These are phyloP conservation scores for Suillus bovinus DNA, from an alignment of 768 basidiomycete genomes.

Conservation along the genomic window DNA sequence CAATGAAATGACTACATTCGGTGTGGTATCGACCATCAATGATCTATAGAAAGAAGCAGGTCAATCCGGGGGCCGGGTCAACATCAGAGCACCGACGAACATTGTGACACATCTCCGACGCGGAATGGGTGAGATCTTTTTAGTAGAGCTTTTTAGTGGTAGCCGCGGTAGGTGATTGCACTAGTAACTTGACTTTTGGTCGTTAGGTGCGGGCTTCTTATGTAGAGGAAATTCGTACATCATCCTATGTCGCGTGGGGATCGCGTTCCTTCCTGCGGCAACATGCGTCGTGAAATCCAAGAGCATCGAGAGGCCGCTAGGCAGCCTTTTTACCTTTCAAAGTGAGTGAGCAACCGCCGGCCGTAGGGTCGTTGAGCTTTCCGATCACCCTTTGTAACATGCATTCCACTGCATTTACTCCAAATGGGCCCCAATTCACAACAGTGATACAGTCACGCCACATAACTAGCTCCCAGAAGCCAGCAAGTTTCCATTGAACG, in stretches of 20 bases:
- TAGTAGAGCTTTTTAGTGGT: neutral
- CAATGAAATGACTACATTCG: slow-evolving; percentile 68
- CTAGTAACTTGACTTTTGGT: neutral
- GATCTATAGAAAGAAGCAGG: slow-evolving; percentile 44
- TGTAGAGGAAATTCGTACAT: slow-evolving; percentile 29
- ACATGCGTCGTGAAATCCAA: slow-evolving; percentile 22
- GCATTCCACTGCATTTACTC: neutral
- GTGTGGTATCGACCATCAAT: slow-evolving; percentile 77
- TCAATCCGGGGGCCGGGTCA: slow-evolving; percentile 8
- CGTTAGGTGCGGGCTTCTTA: slow-evolving; percentile 22
- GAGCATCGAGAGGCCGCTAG: slow-evolving; percentile 7
- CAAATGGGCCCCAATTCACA: neutral
- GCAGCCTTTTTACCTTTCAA: slow-evolving; percentile 17
- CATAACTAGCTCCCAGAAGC: neutral
- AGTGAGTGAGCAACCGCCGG: slow-evolving; percentile 12
- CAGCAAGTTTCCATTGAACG: neutral
- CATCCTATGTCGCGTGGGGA: slow-evolving; percentile 38
- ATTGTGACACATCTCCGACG: slow-evolving; percentile 66
- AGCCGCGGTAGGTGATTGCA: neutral
- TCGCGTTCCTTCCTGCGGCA: slow-evolving; percentile 36
- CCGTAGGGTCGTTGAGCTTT: slow-evolving; percentile 10
- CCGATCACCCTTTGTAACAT: slow-evolving; percentile 8
- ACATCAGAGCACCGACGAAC: slow-evolving; percentile 40
- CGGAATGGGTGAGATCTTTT: too few relatives aligned
- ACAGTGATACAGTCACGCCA: neutral